These are phyloP conservation scores for Acacia crassicarpa DNA, from an alignment of 306 rosid species.

Conservation along the genomic window DNA sequence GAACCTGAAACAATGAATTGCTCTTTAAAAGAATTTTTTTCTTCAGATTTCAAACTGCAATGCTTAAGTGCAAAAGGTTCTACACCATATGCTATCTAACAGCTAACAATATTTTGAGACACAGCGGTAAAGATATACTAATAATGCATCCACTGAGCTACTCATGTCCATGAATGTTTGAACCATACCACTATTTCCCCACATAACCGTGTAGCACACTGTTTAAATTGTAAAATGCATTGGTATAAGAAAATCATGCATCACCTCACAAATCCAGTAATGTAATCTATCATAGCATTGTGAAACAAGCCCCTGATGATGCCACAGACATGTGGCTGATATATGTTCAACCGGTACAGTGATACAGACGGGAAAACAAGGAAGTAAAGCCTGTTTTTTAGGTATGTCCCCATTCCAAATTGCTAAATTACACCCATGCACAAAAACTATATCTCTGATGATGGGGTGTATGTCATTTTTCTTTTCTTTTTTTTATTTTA, in stretches of 20 bases:
- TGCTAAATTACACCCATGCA: neutral
- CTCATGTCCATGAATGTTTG: constrained; percentile 6
- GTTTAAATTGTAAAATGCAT: neutral
- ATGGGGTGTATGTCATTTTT: neutral
- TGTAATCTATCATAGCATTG: neutral
- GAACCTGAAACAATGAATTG: constrained; percentile 59
- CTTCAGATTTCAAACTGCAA: constrained; percentile 24
- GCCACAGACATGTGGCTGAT: neutral
- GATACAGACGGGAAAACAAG: neutral
- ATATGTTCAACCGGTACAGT: neutral
- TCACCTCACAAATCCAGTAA: neutral
- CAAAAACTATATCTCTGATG: neutral
- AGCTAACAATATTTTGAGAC: neutral
- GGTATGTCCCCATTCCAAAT: neutral
- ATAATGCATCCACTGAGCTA: neutral
- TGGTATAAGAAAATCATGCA: neutral
- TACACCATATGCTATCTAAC: neutral
- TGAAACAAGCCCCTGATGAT: neutral
- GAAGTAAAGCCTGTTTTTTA: neutral
- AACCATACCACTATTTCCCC: neutral
- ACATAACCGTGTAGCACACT: neutral
- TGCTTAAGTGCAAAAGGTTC: neutral
- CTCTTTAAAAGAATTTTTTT: constrained; percentile 9
- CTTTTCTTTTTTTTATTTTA: neutral
- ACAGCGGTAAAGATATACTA: neutral